These are phyloP conservation scores for Erodium trifolium DNA, from an alignment of 441 rosid species.

Conservation along the genomic window DNA sequence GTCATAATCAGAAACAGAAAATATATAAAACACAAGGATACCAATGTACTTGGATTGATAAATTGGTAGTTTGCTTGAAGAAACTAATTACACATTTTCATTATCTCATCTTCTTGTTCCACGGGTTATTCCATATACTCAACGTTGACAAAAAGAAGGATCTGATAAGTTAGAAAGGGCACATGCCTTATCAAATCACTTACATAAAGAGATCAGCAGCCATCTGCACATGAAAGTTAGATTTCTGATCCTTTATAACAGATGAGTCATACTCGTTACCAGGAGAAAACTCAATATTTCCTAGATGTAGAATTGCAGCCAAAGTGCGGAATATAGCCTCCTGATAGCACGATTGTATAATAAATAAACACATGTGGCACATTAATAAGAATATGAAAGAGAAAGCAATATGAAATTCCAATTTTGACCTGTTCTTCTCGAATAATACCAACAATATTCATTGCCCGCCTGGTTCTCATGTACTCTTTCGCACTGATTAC, in stretches of 20 bases:
- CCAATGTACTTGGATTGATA: not conserved
- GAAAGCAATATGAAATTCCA: not conserved
- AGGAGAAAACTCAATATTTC: constrained; percentile 50
- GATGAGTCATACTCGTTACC: constrained; percentile 42
- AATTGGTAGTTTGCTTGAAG: not conserved
- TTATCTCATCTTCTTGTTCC: not conserved
- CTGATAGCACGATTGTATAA: constrained; percentile 29
- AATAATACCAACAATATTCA: constrained; percentile 75
- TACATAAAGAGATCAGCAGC: constrained; percentile 90
- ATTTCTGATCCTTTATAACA: constrained; percentile 66
- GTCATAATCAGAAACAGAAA: too few species aligned
- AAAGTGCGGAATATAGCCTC: constrained; percentile 84
- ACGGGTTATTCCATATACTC: not conserved
- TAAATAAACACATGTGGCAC: constrained; percentile 10
- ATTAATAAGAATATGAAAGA: not conserved
- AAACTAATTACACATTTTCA: not conserved
- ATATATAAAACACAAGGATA: not conserved
- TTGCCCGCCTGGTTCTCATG: constrained; percentile 66
- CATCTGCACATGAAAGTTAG: constrained; percentile 60
- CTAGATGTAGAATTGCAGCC: constrained; percentile 94
- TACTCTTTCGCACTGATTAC: constrained; percentile 62
- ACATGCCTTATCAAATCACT: not conserved
- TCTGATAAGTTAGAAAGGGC: not conserved
- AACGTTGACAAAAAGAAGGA: not conserved
- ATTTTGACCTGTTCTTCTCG: constrained; percentile 54